These are phyloP conservation scores for Nitzschia palea DNA, from an alignment of 108 stramenopile genomes.

Conservation along the genomic window DNA sequence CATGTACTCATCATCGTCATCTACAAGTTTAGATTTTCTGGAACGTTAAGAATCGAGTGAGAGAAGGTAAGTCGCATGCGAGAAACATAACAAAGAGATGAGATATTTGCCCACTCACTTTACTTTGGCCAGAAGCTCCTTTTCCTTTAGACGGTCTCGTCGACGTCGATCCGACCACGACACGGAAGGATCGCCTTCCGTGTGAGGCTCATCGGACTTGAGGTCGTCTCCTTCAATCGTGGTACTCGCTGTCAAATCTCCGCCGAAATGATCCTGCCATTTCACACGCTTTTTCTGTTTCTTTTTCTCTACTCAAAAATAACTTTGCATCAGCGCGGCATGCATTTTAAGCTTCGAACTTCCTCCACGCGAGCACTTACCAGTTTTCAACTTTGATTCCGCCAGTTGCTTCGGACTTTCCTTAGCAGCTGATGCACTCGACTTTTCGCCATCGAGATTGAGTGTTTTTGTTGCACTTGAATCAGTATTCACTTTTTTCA, in stretches of 20 bases:
- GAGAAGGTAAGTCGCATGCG: neutral
- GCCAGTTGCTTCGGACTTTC: neutral
- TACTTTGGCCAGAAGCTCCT: slow-evolving; percentile 71
- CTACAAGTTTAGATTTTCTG: slow-evolving; percentile 59
- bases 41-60: slow-evolving; percentile 4
- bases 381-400: neutral
- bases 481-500: slow-evolving; percentile 54
- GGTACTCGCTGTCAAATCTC: slow-evolving; percentile 42
- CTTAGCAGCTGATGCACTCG: neutral
- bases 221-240: slow-evolving; percentile 29
- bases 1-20: slow-evolving; percentile 57
- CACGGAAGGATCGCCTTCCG: slow-evolving; percentile 19
- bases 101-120: slow-evolving; percentile 65
- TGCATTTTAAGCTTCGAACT: too few relatives aligned
- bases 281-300: slow-evolving; percentile 57
- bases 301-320: slow-evolving; percentile 10
- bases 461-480: neutral
- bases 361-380: slow-evolving; percentile 2
- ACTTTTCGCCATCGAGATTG: too few relatives aligned
- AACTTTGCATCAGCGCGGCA: too few relatives aligned
- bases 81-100: too few relatives aligned
- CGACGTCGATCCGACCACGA: slow-evolving; percentile 71
- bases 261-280: slow-evolving; percentile 80
- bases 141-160: slow-evolving; percentile 70
- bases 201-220: slow-evolving; percentile 12